Percentiles rank a stretch among this genome's conserved stretches.
Conservation (phyloP, 73 alveolate genomes). For the Uronychia binucleata region DNA sequence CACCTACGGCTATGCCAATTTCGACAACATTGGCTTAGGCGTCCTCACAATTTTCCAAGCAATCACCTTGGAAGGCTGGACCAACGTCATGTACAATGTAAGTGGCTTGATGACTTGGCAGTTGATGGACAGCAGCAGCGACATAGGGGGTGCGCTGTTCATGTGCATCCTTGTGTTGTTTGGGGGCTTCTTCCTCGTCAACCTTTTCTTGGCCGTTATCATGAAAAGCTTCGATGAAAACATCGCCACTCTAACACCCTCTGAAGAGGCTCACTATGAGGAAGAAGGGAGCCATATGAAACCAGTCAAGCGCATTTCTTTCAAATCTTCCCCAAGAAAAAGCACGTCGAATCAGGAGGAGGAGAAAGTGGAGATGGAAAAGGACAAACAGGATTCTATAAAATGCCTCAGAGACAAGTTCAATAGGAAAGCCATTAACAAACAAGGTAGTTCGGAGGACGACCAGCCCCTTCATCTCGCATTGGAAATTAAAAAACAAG, state of each 20-base stretch:
- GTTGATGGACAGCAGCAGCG: neutral
- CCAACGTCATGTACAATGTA: slow-evolving; percentile 19
- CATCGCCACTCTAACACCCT: neutral
- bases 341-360: too few relatives aligned
- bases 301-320: too few relatives aligned
- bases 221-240: neutral
- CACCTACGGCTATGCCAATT: slow-evolving; percentile 15
- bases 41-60: slow-evolving; percentile 20
- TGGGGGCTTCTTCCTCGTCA: slow-evolving; percentile 41
- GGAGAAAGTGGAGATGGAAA: too few relatives aligned
- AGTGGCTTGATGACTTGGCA: neutral
- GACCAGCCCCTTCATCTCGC: too few relatives aligned
- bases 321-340: too few relatives aligned
- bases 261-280: neutral
- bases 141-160: slow-evolving; percentile 11
- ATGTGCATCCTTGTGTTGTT: neutral
- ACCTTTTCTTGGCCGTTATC: slow-evolving; percentile 35
- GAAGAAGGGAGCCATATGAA: too few relatives aligned
- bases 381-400: too few relatives aligned
- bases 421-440: too few relatives aligned
- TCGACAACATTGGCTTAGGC: slow-evolving; percentile 25
- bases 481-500: too few relatives aligned
- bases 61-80: slow-evolving; percentile 34
- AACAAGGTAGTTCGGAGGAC: neutral
- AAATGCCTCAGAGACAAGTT: too few relatives aligned